phyloP scores from a whole-genome alignment of 768 basidiomycete genomes.

The Butyriboletus loyo region DNA sequence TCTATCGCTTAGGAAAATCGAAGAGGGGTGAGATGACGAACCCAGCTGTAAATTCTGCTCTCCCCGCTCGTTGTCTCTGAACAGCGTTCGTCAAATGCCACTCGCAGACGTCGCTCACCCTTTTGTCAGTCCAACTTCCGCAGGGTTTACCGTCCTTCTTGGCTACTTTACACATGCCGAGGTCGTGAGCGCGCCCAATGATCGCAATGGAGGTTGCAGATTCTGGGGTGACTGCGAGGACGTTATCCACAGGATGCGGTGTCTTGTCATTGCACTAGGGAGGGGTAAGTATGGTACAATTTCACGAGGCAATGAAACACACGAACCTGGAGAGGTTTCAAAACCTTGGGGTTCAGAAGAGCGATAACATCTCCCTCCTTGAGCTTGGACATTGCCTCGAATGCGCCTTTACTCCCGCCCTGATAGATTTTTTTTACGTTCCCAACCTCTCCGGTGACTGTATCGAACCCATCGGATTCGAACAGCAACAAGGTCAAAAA shows the following conservation, averaged over 20 bases:
- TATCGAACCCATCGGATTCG: slow-evolving; percentile 74
- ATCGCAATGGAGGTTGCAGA: slow-evolving; percentile 76
- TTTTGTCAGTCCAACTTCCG: slow-evolving; percentile 88
- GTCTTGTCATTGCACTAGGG: slow-evolving; percentile 37
- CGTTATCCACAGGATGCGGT: slow-evolving; percentile 77
- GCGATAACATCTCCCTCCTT: slow-evolving; percentile 89
- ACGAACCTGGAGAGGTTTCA: slow-evolving; percentile 82
- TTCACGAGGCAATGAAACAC: not conserved
- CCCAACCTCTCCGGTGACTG: slow-evolving; percentile 48
- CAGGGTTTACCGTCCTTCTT: slow-evolving; percentile 82
- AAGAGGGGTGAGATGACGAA: slow-evolving; percentile 34
- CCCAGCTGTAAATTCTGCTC: slow-evolving; percentile 87
- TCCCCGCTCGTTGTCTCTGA: slow-evolving; percentile 63
- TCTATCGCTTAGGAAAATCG: not conserved
- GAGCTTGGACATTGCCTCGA: slow-evolving; percentile 81
- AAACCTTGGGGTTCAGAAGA: slow-evolving; percentile 80
- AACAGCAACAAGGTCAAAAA: slow-evolving; percentile 82
- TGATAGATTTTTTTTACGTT: slow-evolving; percentile 64
- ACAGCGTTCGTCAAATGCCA: slow-evolving; percentile 87
- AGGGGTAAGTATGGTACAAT: not conserved
- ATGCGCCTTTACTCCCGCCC: slow-evolving; percentile 92
- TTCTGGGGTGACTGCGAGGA: slow-evolving; percentile 85
- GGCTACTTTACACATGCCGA: slow-evolving; percentile 77
- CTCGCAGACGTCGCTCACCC: slow-evolving; percentile 84
- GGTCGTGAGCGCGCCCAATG: slow-evolving; percentile 82